A percentile compares a stretch with the other conserved stretches of the same genome.
phyloP scores from a whole-genome alignment of 495 filamentous ascomycete species.

The Aspergillus campestris region DNA sequence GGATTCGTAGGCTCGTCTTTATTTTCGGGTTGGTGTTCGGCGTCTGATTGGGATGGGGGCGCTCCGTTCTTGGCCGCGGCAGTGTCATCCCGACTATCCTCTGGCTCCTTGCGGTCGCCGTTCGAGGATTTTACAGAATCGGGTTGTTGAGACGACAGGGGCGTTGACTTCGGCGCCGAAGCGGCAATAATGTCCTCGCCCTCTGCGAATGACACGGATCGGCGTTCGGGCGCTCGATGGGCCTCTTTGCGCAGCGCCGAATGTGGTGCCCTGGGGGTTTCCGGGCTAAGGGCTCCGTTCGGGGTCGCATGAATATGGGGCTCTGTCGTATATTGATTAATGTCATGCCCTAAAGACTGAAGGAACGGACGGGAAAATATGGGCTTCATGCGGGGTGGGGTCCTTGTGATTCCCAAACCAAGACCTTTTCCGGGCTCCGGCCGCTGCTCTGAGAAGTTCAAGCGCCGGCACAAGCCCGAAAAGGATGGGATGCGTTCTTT shows the following conservation, averaged over 20 bases:
- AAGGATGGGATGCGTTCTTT: slow-evolving; percentile 13
- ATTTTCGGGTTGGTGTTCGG: background rate
- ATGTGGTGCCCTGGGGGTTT: slow-evolving; percentile 10
- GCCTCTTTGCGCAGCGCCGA: slow-evolving; percentile 21
- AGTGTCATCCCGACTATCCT: background rate
- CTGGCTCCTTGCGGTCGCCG: background rate
- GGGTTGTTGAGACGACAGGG: background rate
- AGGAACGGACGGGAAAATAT: slow-evolving; percentile 1
- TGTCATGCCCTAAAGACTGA: slow-evolving; percentile 2
- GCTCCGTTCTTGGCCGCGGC: too few relatives aligned
- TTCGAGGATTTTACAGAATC: background rate
- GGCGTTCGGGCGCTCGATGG: slow-evolving; percentile 7
- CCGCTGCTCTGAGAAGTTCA: slow-evolving; percentile 10
- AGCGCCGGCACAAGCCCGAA: slow-evolving; percentile 15
- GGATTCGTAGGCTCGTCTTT: background rate
- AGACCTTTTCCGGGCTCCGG: slow-evolving; percentile 12
- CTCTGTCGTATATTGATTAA: too few relatives aligned
- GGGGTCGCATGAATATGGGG: too few relatives aligned
- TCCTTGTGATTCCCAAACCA: slow-evolving; percentile 25
- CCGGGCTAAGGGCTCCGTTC: background rate
- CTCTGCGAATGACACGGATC: slow-evolving; percentile 23
- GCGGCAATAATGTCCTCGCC: slow-evolving; percentile 7
- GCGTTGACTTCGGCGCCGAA: slow-evolving; percentile 5
- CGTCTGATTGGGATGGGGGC: background rate
- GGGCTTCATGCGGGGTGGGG: slow-evolving; percentile 13